These are phyloP conservation scores for Epichloe coenophiala DNA, from an alignment of 2,329 filamentous ascomycete genomes.

Conservation along the genomic window DNA sequence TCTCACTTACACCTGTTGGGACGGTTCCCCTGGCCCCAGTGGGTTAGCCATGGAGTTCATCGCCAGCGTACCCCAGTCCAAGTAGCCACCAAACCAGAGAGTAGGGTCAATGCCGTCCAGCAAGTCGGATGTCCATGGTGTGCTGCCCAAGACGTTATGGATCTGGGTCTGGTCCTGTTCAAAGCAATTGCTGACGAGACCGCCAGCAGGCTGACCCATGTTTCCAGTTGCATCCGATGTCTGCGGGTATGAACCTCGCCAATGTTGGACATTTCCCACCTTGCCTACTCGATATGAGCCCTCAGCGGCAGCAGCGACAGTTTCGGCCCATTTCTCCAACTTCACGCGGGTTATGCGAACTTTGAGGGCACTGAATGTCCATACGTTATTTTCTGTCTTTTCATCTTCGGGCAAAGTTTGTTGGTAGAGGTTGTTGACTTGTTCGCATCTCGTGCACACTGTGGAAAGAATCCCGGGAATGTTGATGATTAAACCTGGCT, in stretches of 20 bases:
- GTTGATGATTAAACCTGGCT: conserved; percentile 32
- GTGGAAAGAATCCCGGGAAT: conserved; percentile 28
- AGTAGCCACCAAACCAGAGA: conserved; percentile 21
- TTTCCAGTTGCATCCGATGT: neutral
- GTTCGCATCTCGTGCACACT: conserved; percentile 29
- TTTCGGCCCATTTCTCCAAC: conserved; percentile 32
- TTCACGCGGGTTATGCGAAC: conserved; percentile 32
- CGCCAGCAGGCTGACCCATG: neutral
- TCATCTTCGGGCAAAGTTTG: conserved; percentile 17
- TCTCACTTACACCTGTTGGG: neutral
- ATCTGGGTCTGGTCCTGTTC: conserved; percentile 12
- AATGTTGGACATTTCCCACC: conserved; percentile 1
- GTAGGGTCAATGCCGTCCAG: conserved; percentile 21
- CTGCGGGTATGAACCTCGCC: conserved; percentile 9
- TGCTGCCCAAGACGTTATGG: conserved; percentile 14
- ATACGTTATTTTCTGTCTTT: conserved; percentile 30
- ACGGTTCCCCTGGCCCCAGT: conserved; percentile 8
- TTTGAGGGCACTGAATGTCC: conserved; percentile 34
- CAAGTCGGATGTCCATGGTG: conserved; percentile 18
- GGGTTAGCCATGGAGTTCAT: conserved; percentile 18
- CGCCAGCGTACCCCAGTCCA: conserved; percentile 20
- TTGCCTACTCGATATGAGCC: conserved; percentile 8
- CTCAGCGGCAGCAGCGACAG: conserved; percentile 25
- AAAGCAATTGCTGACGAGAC: conserved; percentile 8
- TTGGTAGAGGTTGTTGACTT: conserved; percentile 25